phyloP scores from a whole-genome alignment of 1,284 basidiomycete species.

The Acaromyces ingoldii region DNA sequence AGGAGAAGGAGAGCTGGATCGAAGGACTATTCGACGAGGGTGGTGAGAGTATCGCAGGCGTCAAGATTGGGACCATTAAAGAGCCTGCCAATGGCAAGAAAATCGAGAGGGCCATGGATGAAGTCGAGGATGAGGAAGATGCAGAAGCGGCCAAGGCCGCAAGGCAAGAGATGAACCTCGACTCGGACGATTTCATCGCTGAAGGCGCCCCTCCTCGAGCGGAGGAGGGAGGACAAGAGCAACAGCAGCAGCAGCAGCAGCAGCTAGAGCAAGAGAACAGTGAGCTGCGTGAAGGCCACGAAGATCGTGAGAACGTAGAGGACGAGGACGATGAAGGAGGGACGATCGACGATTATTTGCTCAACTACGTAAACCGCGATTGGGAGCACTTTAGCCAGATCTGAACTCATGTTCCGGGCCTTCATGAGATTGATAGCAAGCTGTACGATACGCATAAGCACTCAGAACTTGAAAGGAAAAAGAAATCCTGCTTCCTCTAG shows the following conservation, averaged over 20 bases:
- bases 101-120: conserved; percentile 66
- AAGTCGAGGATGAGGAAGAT: conserved; percentile 84
- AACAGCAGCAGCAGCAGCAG: not conserved
- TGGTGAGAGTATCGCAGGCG: conserved; percentile 35
- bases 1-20: conserved; percentile 69
- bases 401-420: too few relatives aligned
- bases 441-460: too few relatives aligned
- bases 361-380: conserved; percentile 64
- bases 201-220: not conserved
- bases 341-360: conserved; percentile 80
- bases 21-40: conserved; percentile 63
- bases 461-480: too few relatives aligned
- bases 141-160: conserved; percentile 74
- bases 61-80: conserved; percentile 39
- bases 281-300: not conserved
- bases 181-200: conserved; percentile 56
- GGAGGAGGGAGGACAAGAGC: not conserved
- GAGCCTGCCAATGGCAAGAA: conserved; percentile 50
- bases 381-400: conserved; percentile 72
- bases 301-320: conserved; percentile 53
- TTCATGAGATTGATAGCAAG: too few relatives aligned
- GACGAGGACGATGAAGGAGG: conserved; percentile 61
- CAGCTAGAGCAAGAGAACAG: not conserved
- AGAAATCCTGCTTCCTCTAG: too few relatives aligned
- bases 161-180: conserved; percentile 72